A percentile compares a stretch with the other conserved stretches of the same genome.
These are phyloP conservation scores for Coniella lustricola DNA, from an alignment of 2,329 filamentous ascomycete species.

Conservation along the genomic window DNA sequence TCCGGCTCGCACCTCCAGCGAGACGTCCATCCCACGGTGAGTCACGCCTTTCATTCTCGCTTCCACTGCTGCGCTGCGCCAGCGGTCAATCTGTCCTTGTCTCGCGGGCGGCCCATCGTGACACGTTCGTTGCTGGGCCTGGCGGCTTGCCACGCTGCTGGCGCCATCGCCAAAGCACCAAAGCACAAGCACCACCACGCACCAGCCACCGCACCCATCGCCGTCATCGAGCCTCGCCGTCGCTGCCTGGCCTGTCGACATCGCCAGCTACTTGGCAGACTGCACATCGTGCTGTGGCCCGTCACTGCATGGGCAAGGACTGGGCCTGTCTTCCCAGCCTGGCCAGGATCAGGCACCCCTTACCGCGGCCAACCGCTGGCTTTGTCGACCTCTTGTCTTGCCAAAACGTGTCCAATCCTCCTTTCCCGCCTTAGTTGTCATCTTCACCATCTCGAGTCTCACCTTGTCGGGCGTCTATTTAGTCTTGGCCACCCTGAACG, in stretches of 20 bases:
- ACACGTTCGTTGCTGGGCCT: slow-evolving; percentile 4
- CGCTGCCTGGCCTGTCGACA: no score
- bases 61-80: no score
- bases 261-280: slow-evolving; percentile 7
- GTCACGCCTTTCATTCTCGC: slow-evolving; percentile 1
- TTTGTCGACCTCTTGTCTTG: slow-evolving; percentile 6
- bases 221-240: no score
- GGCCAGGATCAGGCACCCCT: slow-evolving; percentile 2
- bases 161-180: background rate
- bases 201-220: background rate
- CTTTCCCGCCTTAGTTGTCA: slow-evolving; percentile 15
- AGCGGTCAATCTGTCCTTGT: background rate
- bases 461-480: background rate
- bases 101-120: background rate
- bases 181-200: no score
- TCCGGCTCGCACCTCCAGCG: slow-evolving; percentile 11
- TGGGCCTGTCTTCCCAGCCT: background rate
- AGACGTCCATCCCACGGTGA: slow-evolving; percentile 13
- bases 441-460: slow-evolving; percentile 8
- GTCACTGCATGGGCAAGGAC: background rate
- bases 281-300: background rate
- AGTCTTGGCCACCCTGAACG: background rate
- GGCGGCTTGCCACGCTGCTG: background rate
- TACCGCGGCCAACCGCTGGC: slow-evolving; percentile 14
- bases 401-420: slow-evolving; percentile 13